phyloP scores from a whole-genome alignment of 208 protist genomes.

The Eutreptiella sp. region DNA sequence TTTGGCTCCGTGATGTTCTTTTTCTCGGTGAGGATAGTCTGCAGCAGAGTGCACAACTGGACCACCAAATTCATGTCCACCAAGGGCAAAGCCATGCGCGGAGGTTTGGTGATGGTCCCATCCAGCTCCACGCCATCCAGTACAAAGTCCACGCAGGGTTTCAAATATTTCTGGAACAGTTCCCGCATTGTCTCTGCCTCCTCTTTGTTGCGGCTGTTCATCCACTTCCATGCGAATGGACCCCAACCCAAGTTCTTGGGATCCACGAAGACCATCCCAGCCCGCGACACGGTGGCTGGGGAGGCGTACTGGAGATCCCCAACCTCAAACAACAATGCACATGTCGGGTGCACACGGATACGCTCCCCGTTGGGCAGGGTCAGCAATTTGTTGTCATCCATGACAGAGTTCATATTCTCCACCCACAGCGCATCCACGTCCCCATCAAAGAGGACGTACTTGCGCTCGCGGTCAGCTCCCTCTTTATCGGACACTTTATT shows the following conservation, averaged over 20 bases:
- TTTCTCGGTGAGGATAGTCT: slow-evolving; percentile 64
- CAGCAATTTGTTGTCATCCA: slow-evolving; percentile 99
- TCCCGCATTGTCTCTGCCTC: slow-evolving; percentile 78
- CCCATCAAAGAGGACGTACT: slow-evolving; percentile 97
- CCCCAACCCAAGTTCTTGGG: slow-evolving; percentile 93
- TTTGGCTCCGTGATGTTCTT: slow-evolving; percentile 66
- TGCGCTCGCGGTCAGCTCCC: slow-evolving; percentile 62
- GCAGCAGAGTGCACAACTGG: slow-evolving; percentile 85
- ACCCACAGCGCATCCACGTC: slow-evolving; percentile 99
- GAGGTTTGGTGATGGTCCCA: slow-evolving; percentile 47
- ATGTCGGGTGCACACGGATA: slow-evolving; percentile 88
- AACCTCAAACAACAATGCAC: slow-evolving; percentile 95
- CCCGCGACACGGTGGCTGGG: slow-evolving; percentile 95
- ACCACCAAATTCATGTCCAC: slow-evolving; percentile 84
- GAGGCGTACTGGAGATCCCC: slow-evolving; percentile 97
- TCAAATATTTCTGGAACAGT: slow-evolving; percentile 87
- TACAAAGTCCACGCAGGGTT: slow-evolving; percentile 76
- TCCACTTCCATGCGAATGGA: slow-evolving; percentile 86
- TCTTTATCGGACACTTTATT: slow-evolving; percentile 68
- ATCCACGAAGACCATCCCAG: slow-evolving; percentile 98
- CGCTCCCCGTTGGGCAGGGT: slow-evolving; percentile 97
- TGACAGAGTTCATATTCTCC: slow-evolving; percentile 99
- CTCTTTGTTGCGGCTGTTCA: slow-evolving; percentile 62
- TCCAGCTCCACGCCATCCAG: slow-evolving; percentile 78
- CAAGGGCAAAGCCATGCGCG: slow-evolving; percentile 67